Conservation (phyloP, 192 early-diverging fungal species). For the Mycoemilia scoparia region DNA sequence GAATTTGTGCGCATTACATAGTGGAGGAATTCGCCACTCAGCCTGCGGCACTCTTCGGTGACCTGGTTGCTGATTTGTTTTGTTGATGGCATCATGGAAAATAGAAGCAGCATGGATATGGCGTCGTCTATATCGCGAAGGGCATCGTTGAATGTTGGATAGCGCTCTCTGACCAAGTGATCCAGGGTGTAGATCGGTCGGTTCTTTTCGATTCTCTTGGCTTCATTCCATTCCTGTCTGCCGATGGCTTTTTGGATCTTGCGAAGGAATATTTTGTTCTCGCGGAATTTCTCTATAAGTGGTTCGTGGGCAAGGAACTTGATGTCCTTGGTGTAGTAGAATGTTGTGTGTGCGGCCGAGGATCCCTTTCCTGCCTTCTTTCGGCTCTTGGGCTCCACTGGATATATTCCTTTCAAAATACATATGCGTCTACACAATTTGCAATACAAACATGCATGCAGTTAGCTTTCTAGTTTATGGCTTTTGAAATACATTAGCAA, state of each 20-base stretch:
- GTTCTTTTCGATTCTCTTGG: slow-evolving; percentile 53
- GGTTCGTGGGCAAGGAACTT: slow-evolving; percentile 89
- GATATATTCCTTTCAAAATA: slow-evolving; percentile 98
- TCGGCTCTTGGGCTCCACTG: slow-evolving; percentile 82
- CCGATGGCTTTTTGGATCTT: slow-evolving; percentile 75
- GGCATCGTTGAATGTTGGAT: slow-evolving; percentile 86
- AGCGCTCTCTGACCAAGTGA: slow-evolving; percentile 89
- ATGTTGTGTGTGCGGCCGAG: slow-evolving; percentile 63
- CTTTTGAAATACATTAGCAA: not conserved
- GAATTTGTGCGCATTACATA: slow-evolving; percentile 62
- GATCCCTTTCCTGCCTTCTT: slow-evolving; percentile 86
- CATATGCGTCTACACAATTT: slow-evolving; percentile 87
- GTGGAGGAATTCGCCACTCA: slow-evolving; percentile 87
- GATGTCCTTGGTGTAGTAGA: slow-evolving; percentile 93
- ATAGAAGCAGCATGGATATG: slow-evolving; percentile 89
- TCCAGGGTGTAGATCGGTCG: slow-evolving; percentile 77
- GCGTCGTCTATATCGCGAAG: slow-evolving; percentile 92
- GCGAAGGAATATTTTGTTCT: slow-evolving; percentile 72
- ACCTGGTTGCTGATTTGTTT: slow-evolving; percentile 36
- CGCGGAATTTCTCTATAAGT: slow-evolving; percentile 75
- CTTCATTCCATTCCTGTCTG: slow-evolving; percentile 60
- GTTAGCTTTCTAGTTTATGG: not conserved
- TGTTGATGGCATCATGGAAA: slow-evolving; percentile 71
- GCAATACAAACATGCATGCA: not conserved
- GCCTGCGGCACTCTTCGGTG: slow-evolving; percentile 56